Percentiles rank a stretch among this genome's conserved stretches.
phyloP scores from a whole-genome alignment of 2,329 filamentous ascomycete species.

The Aspergillus quadrilineatus region DNA sequence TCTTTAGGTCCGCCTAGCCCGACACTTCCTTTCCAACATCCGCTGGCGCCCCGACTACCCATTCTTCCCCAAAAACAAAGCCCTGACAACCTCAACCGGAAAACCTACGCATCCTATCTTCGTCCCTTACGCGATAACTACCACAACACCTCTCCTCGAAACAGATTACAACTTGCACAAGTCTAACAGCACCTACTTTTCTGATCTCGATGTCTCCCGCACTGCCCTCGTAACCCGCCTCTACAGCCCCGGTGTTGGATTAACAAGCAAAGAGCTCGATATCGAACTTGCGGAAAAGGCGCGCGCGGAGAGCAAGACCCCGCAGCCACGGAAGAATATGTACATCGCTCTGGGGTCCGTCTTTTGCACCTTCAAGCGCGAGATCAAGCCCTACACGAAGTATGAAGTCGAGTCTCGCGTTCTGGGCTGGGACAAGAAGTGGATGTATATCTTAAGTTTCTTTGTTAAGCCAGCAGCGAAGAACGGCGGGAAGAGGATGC shows the following conservation, averaged over 20 bases:
- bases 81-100: constrained; percentile 33
- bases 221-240: constrained; percentile 75
- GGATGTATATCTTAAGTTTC: constrained; percentile 73
- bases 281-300: constrained; percentile 50
- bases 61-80: constrained; percentile 43
- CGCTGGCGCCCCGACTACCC: constrained; percentile 50
- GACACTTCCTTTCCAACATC: constrained; percentile 57
- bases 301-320: constrained; percentile 53
- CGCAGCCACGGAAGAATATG: constrained; percentile 50
- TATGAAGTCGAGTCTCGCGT: constrained; percentile 75
- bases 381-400: constrained; percentile 66
- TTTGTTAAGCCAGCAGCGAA: constrained; percentile 58
- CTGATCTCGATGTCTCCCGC: constrained; percentile 79
- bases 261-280: constrained; percentile 54
- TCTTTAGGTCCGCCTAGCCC: constrained; percentile 57
- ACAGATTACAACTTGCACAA: constrained; percentile 87
- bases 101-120: constrained; percentile 64
- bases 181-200: constrained; percentile 81
- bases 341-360: constrained; percentile 71
- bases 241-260: constrained; percentile 57
- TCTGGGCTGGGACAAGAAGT: constrained; percentile 76
- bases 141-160: constrained; percentile 69
- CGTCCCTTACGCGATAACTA: constrained; percentile 65
- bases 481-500: constrained; percentile 57
- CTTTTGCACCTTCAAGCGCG: constrained; percentile 69